Percentiles rank a stretch among this genome's conserved stretches.
These are phyloP conservation scores for Populus hybrid DNA, from an alignment of 441 rosid genomes.

Conservation along the genomic window DNA sequence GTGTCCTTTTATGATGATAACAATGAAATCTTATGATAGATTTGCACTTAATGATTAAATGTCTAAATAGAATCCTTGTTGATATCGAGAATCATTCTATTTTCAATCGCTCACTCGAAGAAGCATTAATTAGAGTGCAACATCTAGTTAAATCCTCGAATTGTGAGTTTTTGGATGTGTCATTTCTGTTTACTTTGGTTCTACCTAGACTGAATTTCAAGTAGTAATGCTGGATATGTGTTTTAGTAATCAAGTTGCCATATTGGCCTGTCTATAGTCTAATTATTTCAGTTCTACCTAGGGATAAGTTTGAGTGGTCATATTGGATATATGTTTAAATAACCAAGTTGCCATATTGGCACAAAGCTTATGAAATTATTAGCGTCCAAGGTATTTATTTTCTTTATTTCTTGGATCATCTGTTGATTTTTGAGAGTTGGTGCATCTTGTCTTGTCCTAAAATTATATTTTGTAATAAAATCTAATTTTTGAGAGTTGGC, in stretches of 20 bases:
- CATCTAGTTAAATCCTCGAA: neutral
- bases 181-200: conserved; percentile 6
- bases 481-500: too few relatives aligned
- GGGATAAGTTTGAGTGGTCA: neutral
- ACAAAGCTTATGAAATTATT: neutral
- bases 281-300: neutral
- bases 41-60: conserved; percentile 10
- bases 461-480: too few relatives aligned
- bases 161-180: conserved; percentile 12
- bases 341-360: neutral
- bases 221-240: conserved; percentile 4
- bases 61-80: neutral
- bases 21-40: conserved; percentile 20
- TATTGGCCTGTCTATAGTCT: neutral
- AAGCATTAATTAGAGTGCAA: conserved; percentile 2
- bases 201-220: neutral
- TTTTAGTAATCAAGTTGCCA: neutral
- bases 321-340: neutral
- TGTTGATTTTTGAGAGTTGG: neutral
- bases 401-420: neutral
- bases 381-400: neutral
- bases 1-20: conserved; percentile 22
- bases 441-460: neutral
- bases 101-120: neutral
- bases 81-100: neutral